phyloP scores from a whole-genome alignment of 495 filamentous ascomycete species.

The Penicillium cataractarum region DNA sequence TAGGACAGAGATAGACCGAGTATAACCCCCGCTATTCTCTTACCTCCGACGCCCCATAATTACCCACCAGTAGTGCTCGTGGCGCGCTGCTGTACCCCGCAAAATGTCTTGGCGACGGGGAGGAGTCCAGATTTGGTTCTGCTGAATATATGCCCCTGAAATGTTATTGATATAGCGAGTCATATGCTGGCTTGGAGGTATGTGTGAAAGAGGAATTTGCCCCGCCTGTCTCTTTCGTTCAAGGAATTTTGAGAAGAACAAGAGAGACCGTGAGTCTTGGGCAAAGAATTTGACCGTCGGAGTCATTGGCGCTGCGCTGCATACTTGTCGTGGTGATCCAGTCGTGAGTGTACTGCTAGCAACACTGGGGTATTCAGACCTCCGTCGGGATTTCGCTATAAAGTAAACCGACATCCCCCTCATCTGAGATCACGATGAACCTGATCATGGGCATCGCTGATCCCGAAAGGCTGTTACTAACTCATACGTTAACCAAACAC shows the following conservation, averaged over 20 bases:
- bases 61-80: slow-evolving; percentile 2
- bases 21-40: not conserved
- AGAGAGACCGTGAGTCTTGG: too few species aligned
- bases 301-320: too few species aligned
- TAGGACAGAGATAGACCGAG: not conserved
- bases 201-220: too few species aligned
- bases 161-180: not conserved
- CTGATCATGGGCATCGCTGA: not conserved
- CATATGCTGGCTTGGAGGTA: too few species aligned
- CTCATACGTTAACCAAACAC: rapidly evolving
- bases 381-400: not conserved
- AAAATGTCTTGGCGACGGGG: not conserved
- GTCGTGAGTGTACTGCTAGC: too few species aligned
- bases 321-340: too few species aligned
- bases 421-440: not conserved
- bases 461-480: not conserved
- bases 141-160: not conserved
- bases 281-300: too few species aligned
- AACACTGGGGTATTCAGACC: too few species aligned
- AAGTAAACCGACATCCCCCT: not conserved
- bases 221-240: too few species aligned
- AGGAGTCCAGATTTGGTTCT: not conserved
- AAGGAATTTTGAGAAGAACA: too few species aligned
- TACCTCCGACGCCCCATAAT: not conserved
- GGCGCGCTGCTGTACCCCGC: not conserved